phyloP scores from a whole-genome alignment of 768 basidiomycete species.

The Lactarius hengduanensis region DNA sequence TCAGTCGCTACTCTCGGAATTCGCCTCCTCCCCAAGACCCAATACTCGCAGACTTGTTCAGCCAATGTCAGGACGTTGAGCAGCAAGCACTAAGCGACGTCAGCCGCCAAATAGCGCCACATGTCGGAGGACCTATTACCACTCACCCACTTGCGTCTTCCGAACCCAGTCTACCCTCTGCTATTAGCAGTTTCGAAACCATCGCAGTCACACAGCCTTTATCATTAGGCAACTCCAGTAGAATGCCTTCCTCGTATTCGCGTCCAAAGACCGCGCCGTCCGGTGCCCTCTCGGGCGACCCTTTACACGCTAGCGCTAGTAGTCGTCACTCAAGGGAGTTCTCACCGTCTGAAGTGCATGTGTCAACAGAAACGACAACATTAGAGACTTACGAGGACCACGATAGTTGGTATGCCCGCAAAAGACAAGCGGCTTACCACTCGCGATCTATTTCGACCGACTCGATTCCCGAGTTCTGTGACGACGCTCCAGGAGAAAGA shows the following conservation, averaged over 20 bases:
- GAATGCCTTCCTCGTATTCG: constrained; percentile 17
- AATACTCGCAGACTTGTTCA: constrained; percentile 54
- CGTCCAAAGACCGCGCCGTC: constrained; percentile 28
- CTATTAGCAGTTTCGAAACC: neutral
- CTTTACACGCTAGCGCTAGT: constrained; percentile 29
- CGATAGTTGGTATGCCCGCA: constrained; percentile 13
- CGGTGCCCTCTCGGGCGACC: constrained; percentile 22
- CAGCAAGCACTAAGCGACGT: constrained; percentile 66
- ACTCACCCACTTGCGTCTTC: neutral
- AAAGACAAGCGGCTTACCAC: constrained; percentile 35
- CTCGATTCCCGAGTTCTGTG: constrained; percentile 42
- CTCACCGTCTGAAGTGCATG: constrained; percentile 1
- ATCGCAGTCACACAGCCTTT: neutral
- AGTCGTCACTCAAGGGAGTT: constrained; percentile 22
- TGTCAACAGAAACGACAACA: neutral
- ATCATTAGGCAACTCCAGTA: constrained; percentile 13
- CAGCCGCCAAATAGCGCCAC: constrained; percentile 40
- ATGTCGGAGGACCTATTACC: neutral
- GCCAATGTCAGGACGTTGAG: constrained; percentile 67
- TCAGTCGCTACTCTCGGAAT: constrained; percentile 56
- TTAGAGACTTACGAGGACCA: neutral
- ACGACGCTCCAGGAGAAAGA: neutral
- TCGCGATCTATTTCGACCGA: constrained; percentile 57
- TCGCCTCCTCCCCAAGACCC: constrained; percentile 36
- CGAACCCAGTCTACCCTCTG: constrained; percentile 7